phyloP scores from a whole-genome alignment of 148 eudicot species.

The Rhododendron griersonianum region DNA sequence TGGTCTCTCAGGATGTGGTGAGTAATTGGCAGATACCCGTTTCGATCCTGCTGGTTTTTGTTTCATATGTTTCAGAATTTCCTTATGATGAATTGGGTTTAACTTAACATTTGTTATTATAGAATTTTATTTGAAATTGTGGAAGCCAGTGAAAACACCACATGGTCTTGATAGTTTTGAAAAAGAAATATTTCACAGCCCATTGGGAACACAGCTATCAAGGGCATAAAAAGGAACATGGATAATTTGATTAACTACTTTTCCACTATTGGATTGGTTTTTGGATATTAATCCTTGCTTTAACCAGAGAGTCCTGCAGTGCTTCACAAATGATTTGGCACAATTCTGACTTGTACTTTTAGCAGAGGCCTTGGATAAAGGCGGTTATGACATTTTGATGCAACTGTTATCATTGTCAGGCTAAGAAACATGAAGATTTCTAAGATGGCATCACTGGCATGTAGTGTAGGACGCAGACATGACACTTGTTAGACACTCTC shows the following conservation, averaged over 20 bases:
- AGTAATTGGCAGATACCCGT: conserved; percentile 25
- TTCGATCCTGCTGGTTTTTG: background rate
- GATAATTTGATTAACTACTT: background rate
- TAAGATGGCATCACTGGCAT: background rate
- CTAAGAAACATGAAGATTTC: background rate
- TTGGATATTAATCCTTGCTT: background rate
- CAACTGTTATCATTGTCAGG: background rate
- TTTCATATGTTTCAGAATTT: background rate
- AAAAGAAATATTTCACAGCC: background rate
- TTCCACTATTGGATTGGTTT: background rate
- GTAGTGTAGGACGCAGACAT: background rate
- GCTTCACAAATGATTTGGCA: background rate
- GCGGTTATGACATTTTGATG: background rate
- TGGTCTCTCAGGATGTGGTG: conserved; percentile 92
- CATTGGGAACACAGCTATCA: background rate
- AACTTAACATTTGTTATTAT: background rate
- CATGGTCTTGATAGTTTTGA: background rate
- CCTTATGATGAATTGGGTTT: background rate
- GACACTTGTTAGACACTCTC: background rate
- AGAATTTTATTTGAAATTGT: background rate
- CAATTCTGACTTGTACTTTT: background rate
- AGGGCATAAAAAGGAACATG: background rate
- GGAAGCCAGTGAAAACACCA: background rate
- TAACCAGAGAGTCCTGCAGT: background rate
- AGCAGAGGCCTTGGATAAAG: background rate